phyloP scores from a whole-genome alignment of 441 rosid species.

The Populus hybrid region DNA sequence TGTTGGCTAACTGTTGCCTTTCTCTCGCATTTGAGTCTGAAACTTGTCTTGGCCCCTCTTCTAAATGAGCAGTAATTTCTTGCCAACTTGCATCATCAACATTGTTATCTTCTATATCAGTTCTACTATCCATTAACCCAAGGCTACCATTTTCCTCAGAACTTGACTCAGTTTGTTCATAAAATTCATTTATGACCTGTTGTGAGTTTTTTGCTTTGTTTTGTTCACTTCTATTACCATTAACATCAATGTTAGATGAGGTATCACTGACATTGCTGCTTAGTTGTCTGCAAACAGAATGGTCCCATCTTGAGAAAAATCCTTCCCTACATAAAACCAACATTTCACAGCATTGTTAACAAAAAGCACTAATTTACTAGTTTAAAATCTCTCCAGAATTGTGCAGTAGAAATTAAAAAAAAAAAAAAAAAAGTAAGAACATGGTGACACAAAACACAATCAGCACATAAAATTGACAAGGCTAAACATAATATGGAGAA shows the following conservation, averaged over 20 bases:
- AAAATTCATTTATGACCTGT: slow-evolving; percentile 30
- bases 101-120: slow-evolving; percentile 31
- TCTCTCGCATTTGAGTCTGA: slow-evolving; percentile 38
- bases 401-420: background rate
- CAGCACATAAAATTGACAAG: background rate
- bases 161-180: slow-evolving; percentile 31
- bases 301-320: slow-evolving; percentile 71
- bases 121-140: slow-evolving; percentile 30
- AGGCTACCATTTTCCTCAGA: slow-evolving; percentile 31
- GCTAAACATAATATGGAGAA: background rate
- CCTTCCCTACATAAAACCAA: slow-evolving; percentile 60
- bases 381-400: background rate
- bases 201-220: slow-evolving; percentile 29
- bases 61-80: slow-evolving; percentile 38
- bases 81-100: slow-evolving; percentile 32
- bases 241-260: slow-evolving; percentile 51
- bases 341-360: slow-evolving; percentile 3
- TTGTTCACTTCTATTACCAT: slow-evolving; percentile 39
- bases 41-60: slow-evolving; percentile 40
- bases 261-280: slow-evolving; percentile 59
- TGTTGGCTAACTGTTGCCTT: slow-evolving; percentile 27
- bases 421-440: background rate
- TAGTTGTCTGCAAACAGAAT: slow-evolving; percentile 44
- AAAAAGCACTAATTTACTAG: background rate
- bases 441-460: background rate